Base-by-base conservation (phyloP, 306 rosid genomes). In the Mucuna pruriens region DNA sequence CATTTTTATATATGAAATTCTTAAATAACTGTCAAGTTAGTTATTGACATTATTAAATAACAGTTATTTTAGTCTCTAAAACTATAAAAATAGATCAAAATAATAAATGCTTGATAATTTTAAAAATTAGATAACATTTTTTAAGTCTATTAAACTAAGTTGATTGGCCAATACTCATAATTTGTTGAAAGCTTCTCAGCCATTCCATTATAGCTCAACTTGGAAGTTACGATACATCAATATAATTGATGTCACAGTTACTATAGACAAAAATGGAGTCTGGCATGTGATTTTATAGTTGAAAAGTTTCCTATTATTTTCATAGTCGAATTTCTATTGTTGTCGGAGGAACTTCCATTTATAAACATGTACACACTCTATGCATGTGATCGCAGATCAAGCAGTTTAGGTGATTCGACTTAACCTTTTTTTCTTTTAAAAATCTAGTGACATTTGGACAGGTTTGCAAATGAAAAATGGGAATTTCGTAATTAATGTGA, bases 271-370 rank as follows among this genome's bases (percentile, higher is more conserved):
- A 58, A 45, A 66, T 7, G 42, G 76, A 44, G 17, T 48, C 17
- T 74, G 54, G 36, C 86, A 74, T 79, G 82, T 74, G 82, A 82
- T 74, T 66, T 73, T 33, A 5, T 69, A 25, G 40, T 76, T 39
- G 46, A 61, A 26, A 22, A 25, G 65, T 29, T 31, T 67, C 23
- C 15, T 60, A 77, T 17, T 60, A 31, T 45, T 67, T 79, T 46
- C 73, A 2, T 22, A 17, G 29, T 62, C 20, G 40, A 49, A 42
- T 48, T 51, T 82, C 29, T 65, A 29, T 7, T 3, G 23, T 62
- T 58, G 31, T 48, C 65, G 12, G 46, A 61, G 7, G 65, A 9
- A 20, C 25, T 20, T 77, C 51, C 79, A 52, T 64, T 62, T 20
- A 40, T 71, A 54, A 38, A 52, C 19, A 6, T 51, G 44, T 71